phyloP scores from a whole-genome alignment of 768 basidiomycete genomes.

The Termitomyces sp. region DNA sequence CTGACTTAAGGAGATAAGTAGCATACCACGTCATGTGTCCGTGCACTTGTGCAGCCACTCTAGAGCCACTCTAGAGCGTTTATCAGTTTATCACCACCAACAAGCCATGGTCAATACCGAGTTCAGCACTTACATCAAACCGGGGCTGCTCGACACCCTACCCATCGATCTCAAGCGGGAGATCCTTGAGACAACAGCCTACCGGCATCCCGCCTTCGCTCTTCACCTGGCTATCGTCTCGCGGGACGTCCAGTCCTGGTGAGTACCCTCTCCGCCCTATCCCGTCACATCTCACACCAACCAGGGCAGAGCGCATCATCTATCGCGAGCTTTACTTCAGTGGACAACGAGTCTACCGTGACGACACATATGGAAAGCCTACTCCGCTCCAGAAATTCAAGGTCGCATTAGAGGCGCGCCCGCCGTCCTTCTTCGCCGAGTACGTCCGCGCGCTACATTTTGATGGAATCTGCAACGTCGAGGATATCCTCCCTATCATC shows the following conservation, averaged over 20 bases:
- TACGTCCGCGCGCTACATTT: constrained; percentile 12
- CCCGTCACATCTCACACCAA: neutral
- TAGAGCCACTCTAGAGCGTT: too few relatives aligned
- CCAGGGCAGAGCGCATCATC: neutral
- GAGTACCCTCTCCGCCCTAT: neutral
- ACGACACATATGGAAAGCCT: neutral
- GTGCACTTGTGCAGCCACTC: too few relatives aligned
- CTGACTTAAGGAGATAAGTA: too few relatives aligned
- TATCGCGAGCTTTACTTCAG: constrained; percentile 7
- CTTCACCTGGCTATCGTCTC: constrained; percentile 14
- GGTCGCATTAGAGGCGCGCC: constrained; percentile 7
- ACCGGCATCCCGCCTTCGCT: constrained; percentile 7
- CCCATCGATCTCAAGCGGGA: constrained; percentile 18
- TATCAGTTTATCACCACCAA: too few relatives aligned
- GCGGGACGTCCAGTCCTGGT: constrained; percentile 15
- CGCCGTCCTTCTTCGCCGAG: constrained; percentile 11
- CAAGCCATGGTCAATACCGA: constrained; percentile 8
- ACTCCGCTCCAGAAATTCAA: constrained; percentile 6
- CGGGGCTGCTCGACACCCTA: constrained; percentile 7
- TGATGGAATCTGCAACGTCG: neutral
- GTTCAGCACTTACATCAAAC: constrained; percentile 12
- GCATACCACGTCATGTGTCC: too few relatives aligned
- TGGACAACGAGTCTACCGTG: neutral
- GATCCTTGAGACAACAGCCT: constrained; percentile 15
- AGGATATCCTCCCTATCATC: constrained; percentile 4